phyloP scores from a whole-genome alignment of 1,284 basidiomycete species.

The Microbotryum intermedium region DNA sequence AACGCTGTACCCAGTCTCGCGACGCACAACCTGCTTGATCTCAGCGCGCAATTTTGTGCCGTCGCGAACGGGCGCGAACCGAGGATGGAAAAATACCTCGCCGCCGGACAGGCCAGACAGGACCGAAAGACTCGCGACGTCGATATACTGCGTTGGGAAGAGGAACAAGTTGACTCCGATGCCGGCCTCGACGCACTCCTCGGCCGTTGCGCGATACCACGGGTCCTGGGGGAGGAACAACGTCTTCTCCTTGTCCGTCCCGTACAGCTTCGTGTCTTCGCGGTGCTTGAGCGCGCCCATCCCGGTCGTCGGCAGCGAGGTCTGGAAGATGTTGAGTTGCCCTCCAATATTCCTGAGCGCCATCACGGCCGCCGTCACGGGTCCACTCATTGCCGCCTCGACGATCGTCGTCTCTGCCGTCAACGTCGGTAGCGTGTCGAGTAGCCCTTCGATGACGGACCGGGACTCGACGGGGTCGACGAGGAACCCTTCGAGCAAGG shows the following conservation, averaged over 20 bases:
- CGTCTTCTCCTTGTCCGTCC: constrained; percentile 78
- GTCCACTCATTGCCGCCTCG: constrained; percentile 69
- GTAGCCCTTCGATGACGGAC: constrained; percentile 31
- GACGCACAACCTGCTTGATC: constrained; percentile 58
- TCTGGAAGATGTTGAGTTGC: constrained; percentile 73
- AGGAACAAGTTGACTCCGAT: constrained; percentile 86
- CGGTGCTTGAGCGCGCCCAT: constrained; percentile 55
- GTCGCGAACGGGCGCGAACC: constrained; percentile 69
- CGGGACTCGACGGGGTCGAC: constrained; percentile 63
- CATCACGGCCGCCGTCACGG: constrained; percentile 62
- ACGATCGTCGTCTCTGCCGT: constrained; percentile 49
- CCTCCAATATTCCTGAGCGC: constrained; percentile 72
- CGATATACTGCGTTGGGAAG: constrained; percentile 72
- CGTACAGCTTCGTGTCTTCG: constrained; percentile 66
- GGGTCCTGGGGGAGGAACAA: constrained; percentile 68
- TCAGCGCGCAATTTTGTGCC: constrained; percentile 60
- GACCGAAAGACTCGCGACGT: constrained; percentile 74
- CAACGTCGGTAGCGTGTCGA: constrained; percentile 59
- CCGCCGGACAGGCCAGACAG: constrained; percentile 78
- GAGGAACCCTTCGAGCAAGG: constrained; percentile 63
- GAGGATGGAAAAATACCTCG: constrained; percentile 84
- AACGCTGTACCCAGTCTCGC: constrained; percentile 73
- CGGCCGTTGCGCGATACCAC: constrained; percentile 71
- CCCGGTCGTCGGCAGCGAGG: constrained; percentile 68
- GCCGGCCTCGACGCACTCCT: constrained; percentile 81